Conservation (phyloP, 306 rosid species). For the Sphenostylis stenocarpa region DNA sequence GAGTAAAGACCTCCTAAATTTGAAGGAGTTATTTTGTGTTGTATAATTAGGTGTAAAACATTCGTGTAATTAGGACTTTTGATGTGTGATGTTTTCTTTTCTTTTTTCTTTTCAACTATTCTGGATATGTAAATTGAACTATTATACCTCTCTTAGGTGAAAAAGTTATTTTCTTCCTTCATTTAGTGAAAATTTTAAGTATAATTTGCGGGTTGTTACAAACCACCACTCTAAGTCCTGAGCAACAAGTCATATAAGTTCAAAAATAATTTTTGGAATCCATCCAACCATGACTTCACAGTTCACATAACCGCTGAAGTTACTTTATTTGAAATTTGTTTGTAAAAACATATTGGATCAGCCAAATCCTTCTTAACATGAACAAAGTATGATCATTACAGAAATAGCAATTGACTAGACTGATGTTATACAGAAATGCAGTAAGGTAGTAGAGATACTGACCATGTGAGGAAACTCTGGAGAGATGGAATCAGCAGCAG, state of each 20-base stretch:
- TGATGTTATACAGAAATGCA: not conserved
- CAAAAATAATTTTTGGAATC: not conserved
- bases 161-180: too few relatives aligned
- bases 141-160: too few relatives aligned
- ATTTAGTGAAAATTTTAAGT: too few relatives aligned
- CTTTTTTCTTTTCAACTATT: too few relatives aligned
- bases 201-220: too few relatives aligned
- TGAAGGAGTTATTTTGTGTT: too few relatives aligned
- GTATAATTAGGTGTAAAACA: too few relatives aligned
- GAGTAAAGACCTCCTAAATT: too few relatives aligned
- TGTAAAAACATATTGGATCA: not conserved
- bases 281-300: not conserved
- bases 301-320: constrained; percentile 16
- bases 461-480: constrained; percentile 68
- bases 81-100: too few relatives aligned
- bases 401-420: constrained; percentile 3
- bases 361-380: constrained; percentile 3
- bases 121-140: too few relatives aligned
- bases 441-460: constrained; percentile 39
- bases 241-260: not conserved
- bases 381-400: not conserved
- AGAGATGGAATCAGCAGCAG: constrained; percentile 46
- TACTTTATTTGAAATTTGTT: constrained; percentile 2
- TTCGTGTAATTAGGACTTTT: too few relatives aligned
- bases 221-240: constrained; percentile 2